Evolutionary conservation across 2,329 filamentous ascomycete species (phyloP).

Genomic region (Paecilomyces sp.): DNA sequence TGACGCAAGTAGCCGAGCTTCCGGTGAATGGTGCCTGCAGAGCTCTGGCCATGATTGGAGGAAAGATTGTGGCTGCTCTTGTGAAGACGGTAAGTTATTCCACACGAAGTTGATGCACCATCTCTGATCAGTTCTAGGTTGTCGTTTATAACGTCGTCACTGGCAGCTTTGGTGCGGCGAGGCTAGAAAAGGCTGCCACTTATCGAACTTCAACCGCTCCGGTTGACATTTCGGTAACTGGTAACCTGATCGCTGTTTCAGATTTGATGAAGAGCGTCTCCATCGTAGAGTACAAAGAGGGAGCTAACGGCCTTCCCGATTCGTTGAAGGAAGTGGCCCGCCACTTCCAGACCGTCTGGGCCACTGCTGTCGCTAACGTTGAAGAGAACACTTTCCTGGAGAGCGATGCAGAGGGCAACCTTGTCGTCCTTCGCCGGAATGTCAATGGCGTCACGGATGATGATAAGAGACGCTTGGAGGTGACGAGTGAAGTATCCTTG

Average conservation of each 20-base stretch:
- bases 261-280: constrained; percentile 92
- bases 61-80: constrained; percentile 77
- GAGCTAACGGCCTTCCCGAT: constrained; percentile 50
- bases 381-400: constrained; percentile 71
- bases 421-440: constrained; percentile 73
- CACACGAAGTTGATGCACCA: background rate
- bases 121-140: constrained; percentile 36
- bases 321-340: constrained; percentile 67
- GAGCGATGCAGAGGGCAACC: constrained; percentile 79
- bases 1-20: constrained; percentile 64
- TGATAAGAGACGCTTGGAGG: constrained; percentile 62
- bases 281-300: constrained; percentile 63
- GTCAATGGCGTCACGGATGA: constrained; percentile 64
- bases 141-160: constrained; percentile 50
- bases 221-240: constrained; percentile 68
- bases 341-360: constrained; percentile 76
- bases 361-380: constrained; percentile 68
- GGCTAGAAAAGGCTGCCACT: constrained; percentile 63
- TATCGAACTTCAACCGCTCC: constrained; percentile 81
- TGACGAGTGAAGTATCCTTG: constrained; percentile 74
- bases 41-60: constrained; percentile 65
- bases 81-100: constrained; percentile 65
- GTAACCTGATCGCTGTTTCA: constrained; percentile 70
- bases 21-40: constrained; percentile 73
- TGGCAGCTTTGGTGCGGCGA: constrained; percentile 29